Percentiles rank a stretch among this genome's conserved stretches.
Evolutionary conservation across 2,329 filamentous ascomycete species (phyloP).

Genomic region (Neocatenulostroma microsporum): DNA sequence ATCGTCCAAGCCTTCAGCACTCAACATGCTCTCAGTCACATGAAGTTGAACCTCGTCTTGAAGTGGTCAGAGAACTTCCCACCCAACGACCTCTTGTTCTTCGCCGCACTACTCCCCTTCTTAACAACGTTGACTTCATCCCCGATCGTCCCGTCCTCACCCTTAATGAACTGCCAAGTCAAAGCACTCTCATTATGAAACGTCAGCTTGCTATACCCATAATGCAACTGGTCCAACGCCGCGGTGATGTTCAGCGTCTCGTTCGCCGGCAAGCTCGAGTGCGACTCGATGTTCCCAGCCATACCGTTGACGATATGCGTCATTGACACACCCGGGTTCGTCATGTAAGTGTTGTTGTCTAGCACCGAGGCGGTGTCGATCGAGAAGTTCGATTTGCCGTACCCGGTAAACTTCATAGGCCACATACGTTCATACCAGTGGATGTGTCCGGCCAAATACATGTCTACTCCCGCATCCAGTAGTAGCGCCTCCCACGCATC

Average conservation of each 20-base stretch:
- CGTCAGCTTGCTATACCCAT: slow-evolving; percentile 43
- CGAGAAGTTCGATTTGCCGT: too few species aligned
- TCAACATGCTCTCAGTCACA: too few species aligned
- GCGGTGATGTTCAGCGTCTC: slow-evolving; percentile 38
- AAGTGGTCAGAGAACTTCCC: too few species aligned
- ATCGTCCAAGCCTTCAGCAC: too few species aligned
- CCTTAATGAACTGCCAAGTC: slow-evolving; percentile 42
- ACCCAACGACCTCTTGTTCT: too few species aligned
- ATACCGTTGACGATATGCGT: slow-evolving; percentile 48
- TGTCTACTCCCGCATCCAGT: slow-evolving; percentile 40
- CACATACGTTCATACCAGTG: slow-evolving; percentile 43
- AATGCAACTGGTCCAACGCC: slow-evolving; percentile 40
- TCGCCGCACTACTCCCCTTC: slow-evolving; percentile 5
- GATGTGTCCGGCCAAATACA: slow-evolving; percentile 39
- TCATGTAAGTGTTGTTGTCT: slow-evolving; percentile 43
- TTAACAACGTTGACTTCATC: slow-evolving; percentile 19
- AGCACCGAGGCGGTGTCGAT: slow-evolving; percentile 37
- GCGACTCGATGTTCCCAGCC: slow-evolving; percentile 47
- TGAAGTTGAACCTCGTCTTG: too few species aligned
- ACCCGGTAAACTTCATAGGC: slow-evolving; percentile 29
- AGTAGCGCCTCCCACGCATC: slow-evolving; percentile 41
- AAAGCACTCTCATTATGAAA: slow-evolving; percentile 35
- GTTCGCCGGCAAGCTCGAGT: slow-evolving; percentile 33
- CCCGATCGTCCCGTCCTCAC: slow-evolving; percentile 23
- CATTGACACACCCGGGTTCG: slow-evolving; percentile 43